Percentiles rank a stretch among this genome's conserved stretches.
Evolutionary conservation across 805 yeast species (phyloP).

Genomic region (Saccharomycopsis guyanensis): DNA sequence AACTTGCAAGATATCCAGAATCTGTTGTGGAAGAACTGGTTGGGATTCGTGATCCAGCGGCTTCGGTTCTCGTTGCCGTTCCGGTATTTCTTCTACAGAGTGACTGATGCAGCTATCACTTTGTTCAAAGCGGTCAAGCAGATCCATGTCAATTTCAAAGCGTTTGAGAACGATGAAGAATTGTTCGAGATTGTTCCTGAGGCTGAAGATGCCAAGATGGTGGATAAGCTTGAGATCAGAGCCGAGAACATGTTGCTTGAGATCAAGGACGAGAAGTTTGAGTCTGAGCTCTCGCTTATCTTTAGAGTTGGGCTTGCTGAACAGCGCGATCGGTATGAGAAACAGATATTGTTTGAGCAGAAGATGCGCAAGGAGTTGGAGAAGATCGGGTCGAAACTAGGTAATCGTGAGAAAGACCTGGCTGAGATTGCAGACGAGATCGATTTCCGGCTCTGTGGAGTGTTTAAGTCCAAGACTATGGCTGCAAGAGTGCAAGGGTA

Average conservation of each 20-base stretch:
- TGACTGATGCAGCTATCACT: constrained; percentile 43
- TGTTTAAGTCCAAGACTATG: neutral
- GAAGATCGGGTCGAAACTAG: constrained; percentile 2
- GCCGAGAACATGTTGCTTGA: constrained; percentile 37
- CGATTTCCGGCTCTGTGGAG: neutral
- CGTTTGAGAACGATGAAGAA: constrained; percentile 26
- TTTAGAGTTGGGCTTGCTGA: constrained; percentile 52
- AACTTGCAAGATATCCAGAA: constrained; percentile 1
- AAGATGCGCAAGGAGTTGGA: constrained; percentile 1
- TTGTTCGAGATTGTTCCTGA: constrained; percentile 22
- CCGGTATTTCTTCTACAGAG: constrained; percentile 32
- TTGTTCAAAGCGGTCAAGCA: constrained; percentile 42
- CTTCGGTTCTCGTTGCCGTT: constrained; percentile 18
- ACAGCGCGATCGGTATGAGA: constrained; percentile 42
- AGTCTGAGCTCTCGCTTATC: constrained; percentile 49
- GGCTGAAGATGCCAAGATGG: constrained; percentile 25
- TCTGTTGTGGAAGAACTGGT: neutral
- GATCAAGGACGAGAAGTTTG: constrained; percentile 61
- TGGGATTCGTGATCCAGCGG: constrained; percentile 5
- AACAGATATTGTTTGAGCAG: constrained; percentile 27
- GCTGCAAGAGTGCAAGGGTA: neutral
- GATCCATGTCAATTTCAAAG: constrained; percentile 35
- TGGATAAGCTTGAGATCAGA: constrained; percentile 38
- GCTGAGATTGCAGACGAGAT: constrained; percentile 22
- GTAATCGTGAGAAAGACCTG: constrained; percentile 21